Evolutionary conservation across 768 basidiomycete genomes (phyloP), one percentile per base, ranked within the genome.

Genomic region (Butyriboletus loyo): DNA sequence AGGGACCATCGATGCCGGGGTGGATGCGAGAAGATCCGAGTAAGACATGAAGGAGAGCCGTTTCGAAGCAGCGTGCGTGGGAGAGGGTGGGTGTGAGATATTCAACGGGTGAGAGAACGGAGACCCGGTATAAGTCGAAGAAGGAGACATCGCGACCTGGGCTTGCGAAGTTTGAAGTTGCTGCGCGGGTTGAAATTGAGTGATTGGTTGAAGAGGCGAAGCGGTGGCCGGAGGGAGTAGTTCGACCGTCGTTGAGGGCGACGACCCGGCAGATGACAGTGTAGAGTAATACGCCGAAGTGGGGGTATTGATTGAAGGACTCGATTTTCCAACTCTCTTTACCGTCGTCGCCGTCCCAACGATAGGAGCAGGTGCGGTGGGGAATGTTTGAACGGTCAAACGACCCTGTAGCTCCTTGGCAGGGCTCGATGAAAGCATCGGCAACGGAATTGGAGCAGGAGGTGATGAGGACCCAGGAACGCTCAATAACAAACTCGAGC

Each of bases 11-110:
- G 86, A 77, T 0, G 84, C 75, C 0, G 93, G 93, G 0, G 89
- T 83, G 0, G 86, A 87, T 0, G 86, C 74, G 37, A 95, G 81
- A 3, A 95, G 78, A 68, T 95, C 92, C 25, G 86, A 81, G 68
- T 94, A 94, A 4, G 91, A 89, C 71, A 95, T 81, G 76, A 94
- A 96, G 0, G 91, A 93, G 11, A 92, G 81, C 2, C 90, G 85
- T 60, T 92, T 91, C 27, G 75, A 73, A 76, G 68, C 58, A 2
- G 10, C 57, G 47, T 77, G 73, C 1, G 76, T 74, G 6, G 83
- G 78, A 11, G 81, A 81, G 19, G 80, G 75, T 9, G 75, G 73
- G 31, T 64, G 67, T 36, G 66, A 65, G 40, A 66, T 46, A 30
- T 59, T 63, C 50, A 63, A 52, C 31, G 63, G 60, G 22, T 54